Conservation (phyloP, 768 basidiomycete species). For the Serpula lacrymans region DNA sequence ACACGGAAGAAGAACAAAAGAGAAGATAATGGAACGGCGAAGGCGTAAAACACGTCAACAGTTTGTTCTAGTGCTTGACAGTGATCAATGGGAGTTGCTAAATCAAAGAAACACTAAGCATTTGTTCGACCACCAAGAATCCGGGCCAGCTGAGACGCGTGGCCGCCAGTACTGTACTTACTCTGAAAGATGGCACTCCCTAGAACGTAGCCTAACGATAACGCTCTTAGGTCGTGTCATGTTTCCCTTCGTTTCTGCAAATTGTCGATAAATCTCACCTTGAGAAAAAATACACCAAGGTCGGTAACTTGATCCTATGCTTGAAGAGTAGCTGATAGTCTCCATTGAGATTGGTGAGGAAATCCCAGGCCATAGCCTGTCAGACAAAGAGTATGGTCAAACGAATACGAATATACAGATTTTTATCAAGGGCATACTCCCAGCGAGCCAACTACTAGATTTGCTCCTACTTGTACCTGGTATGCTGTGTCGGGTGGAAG, state of each 20-base stretch:
- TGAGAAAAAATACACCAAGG: conserved; percentile 27
- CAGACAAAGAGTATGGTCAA: background rate
- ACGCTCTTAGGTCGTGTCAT: background rate
- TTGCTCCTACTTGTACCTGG: conserved; percentile 23
- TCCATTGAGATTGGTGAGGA: conserved; percentile 22
- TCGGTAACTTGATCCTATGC: conserved; percentile 13
- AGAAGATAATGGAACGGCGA: conserved; percentile 20
- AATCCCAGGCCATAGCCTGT: conserved; percentile 33
- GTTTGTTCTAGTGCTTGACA: conserved; percentile 21
- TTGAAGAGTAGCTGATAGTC: conserved; percentile 24
- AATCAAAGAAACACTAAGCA: too few relatives aligned
- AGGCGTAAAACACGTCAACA: conserved; percentile 17
- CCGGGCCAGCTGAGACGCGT: background rate
- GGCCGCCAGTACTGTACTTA: conserved; percentile 8
- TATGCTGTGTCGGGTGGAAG: conserved; percentile 22
- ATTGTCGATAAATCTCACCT: conserved; percentile 20
- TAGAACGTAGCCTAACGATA: conserved; percentile 16
- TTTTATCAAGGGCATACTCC: conserved; percentile 21
- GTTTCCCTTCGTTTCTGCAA: background rate
- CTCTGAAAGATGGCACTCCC: conserved; percentile 21
- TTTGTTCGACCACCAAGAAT: too few relatives aligned
- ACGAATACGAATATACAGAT: background rate
- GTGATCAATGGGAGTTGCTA: conserved; percentile 13
- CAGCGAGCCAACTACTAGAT: conserved; percentile 22
- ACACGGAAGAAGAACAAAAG: conserved; percentile 34